A percentile compares a stretch with the other conserved stretches of the same genome.
Evolutionary conservation across 805 yeast species (phyloP).

Genomic region (Citeromyces nyonsensis): DNA sequence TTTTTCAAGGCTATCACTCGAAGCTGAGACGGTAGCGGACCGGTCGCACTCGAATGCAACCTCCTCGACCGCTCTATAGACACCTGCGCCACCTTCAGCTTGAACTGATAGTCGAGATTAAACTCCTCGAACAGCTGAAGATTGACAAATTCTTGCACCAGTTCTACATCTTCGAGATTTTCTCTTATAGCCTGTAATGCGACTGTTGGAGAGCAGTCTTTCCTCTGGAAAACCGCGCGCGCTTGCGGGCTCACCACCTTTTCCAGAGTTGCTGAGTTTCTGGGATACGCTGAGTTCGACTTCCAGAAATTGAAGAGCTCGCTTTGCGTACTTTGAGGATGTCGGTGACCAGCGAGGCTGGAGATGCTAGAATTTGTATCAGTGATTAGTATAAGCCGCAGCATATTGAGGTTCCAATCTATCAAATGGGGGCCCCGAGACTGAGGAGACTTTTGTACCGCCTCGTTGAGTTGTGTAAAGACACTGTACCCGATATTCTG

Average conservation of each 20-base stretch:
- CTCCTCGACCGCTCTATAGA: conserved; percentile 29
- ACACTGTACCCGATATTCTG: conserved; percentile 10
- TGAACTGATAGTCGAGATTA: conserved; percentile 25
- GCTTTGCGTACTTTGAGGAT: conserved; percentile 1
- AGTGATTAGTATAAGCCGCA: conserved; percentile 28
- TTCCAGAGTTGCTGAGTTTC: not conserved
- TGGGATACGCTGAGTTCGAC: not conserved
- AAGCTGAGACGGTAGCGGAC: conserved; percentile 1
- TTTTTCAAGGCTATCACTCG: conserved; percentile 27
- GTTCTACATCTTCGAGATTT: conserved; percentile 6
- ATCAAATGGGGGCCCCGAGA: conserved; percentile 11
- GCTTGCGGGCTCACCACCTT: conserved; percentile 1
- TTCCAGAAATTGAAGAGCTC: not conserved
- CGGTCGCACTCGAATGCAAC: conserved; percentile 14
- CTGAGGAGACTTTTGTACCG: conserved; percentile 4
- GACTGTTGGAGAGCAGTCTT: conserved; percentile 4
- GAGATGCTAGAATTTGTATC: not conserved
- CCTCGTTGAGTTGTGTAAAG: conserved; percentile 10
- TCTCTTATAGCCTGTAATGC: conserved; percentile 2
- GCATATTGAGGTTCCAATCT: conserved; percentile 37
- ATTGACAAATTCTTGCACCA: conserved; percentile 21
- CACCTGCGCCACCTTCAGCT: conserved; percentile 29
- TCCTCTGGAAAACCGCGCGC: not conserved
- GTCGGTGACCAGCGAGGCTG: conserved; percentile 2
- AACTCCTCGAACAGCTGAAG: conserved; percentile 33